Conservation (phyloP, 768 basidiomycete genomes). For the Tricholoma matsutake region DNA sequence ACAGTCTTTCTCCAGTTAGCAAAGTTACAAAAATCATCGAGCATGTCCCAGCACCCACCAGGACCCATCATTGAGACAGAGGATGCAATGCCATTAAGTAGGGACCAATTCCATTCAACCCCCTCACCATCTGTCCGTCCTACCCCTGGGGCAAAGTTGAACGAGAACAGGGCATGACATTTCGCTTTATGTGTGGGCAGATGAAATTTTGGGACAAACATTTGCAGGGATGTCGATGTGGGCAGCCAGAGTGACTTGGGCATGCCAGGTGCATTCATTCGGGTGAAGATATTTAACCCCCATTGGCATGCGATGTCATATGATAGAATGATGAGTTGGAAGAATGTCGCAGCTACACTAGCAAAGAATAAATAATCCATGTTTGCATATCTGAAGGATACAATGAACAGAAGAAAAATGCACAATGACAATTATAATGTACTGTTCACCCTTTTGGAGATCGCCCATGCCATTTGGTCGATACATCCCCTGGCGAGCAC, state of each 20-base stretch:
- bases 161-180: constrained; percentile 20
- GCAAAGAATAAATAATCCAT: constrained; percentile 25
- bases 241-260: no score
- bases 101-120: constrained; percentile 21
- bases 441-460: constrained; percentile 7
- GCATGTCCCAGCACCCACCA: constrained; percentile 18
- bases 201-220: constrained; percentile 29
- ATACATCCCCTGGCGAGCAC: constrained; percentile 16
- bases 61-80: constrained; percentile 16
- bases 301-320: constrained; percentile 31
- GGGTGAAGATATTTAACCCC: constrained; percentile 10
- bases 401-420: no score
- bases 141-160: constrained; percentile 19
- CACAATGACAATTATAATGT: background rate
- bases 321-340: constrained; percentile 7
- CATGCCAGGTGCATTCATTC: no score
- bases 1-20: no score
- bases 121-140: constrained; percentile 19
- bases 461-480: constrained; percentile 3
- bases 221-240: no score
- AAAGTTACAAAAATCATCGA: constrained; percentile 17
- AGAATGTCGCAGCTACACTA: constrained; percentile 3
- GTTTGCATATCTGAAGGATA: constrained; percentile 9
- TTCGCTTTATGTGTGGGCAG: constrained; percentile 12
- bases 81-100: constrained; percentile 14